A percentile compares a stretch with the other conserved stretches of the same genome.
Conservation (phyloP, 768 basidiomycete species). For the Boletus sp. region DNA sequence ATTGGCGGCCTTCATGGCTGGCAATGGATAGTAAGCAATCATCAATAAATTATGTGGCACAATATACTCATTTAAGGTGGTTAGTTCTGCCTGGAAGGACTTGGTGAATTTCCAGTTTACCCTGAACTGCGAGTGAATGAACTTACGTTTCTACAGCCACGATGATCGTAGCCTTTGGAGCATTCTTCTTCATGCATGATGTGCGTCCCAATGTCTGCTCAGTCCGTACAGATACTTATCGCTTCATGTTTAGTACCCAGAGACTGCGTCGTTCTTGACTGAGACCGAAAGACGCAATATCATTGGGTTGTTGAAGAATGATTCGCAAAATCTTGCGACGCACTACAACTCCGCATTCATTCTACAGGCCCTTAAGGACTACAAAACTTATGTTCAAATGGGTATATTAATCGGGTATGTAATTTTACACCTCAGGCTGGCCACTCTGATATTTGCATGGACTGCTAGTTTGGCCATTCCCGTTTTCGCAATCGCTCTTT, state of each 20-base stretch:
- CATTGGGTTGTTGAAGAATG: constrained; percentile 38
- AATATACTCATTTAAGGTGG: constrained; percentile 3
- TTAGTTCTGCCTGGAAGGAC: constrained; percentile 35
- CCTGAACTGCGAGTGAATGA: background rate
- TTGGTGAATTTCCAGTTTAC: constrained; percentile 12
- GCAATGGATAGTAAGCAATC: constrained; percentile 38
- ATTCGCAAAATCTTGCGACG: constrained; percentile 44
- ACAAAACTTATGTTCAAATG: constrained; percentile 37
- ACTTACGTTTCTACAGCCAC: constrained; percentile 17
- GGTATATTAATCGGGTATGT: constrained; percentile 43
- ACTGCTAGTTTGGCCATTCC: constrained; percentile 39
- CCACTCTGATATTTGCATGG: background rate
- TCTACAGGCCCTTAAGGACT: constrained; percentile 48
- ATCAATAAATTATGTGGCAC: background rate
- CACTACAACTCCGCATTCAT: constrained; percentile 46
- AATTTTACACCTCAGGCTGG: background rate
- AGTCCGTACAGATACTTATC: constrained; percentile 7
- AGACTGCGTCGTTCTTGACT: constrained; percentile 56
- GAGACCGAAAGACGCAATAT: constrained; percentile 41
- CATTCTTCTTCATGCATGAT: constrained; percentile 56
- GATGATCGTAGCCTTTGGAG: constrained; percentile 17
- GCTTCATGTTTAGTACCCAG: constrained; percentile 42
- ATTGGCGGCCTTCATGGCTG: constrained; percentile 34
- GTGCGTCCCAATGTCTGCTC: constrained; percentile 19
- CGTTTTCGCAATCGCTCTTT: constrained; percentile 46